Evolutionary conservation across 176 grass and related monocot genomes (phyloP).

Genomic region (Luzula sylvatica): DNA sequence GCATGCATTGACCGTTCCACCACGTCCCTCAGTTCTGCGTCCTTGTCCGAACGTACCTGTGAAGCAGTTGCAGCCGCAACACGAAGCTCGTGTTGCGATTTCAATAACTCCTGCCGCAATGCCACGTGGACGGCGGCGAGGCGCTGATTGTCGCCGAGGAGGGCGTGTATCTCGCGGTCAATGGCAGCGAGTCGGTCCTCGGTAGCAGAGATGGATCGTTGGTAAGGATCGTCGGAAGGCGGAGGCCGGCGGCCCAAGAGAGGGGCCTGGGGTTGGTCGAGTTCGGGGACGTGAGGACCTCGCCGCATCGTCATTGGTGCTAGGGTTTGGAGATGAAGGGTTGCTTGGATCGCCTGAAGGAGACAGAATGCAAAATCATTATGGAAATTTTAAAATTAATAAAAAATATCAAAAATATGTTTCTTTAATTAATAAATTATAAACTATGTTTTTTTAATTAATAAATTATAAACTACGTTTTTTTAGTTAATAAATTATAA

Average conservation of each 20-base stretch:
- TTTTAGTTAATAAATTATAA: no score
- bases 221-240: background rate
- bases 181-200: slow-evolving; percentile 43
- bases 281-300: slow-evolving; percentile 38
- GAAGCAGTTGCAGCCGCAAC: slow-evolving; percentile 33
- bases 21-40: slow-evolving; percentile 32
- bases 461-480: no score
- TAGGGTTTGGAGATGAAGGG: background rate
- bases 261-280: slow-evolving; percentile 35
- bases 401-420: no score
- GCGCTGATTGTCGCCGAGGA: slow-evolving; percentile 87
- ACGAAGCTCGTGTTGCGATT: slow-evolving; percentile 63
- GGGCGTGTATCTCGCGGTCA: slow-evolving; percentile 54
- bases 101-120: slow-evolving; percentile 62
- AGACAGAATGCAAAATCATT: background rate
- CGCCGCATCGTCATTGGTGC: slow-evolving; percentile 40
- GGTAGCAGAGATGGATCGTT: slow-evolving; percentile 18
- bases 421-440: no score
- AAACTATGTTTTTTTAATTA: no score
- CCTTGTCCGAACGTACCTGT: slow-evolving; percentile 27
- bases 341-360: background rate
- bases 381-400: no score
- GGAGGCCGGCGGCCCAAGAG: slow-evolving; percentile 40
- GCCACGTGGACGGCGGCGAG: slow-evolving; percentile 86
- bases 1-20: slow-evolving; percentile 40